Base-by-base conservation (phyloP, 495 filamentous ascomycete species). In the Thermothielavioides terrestris region DNA sequence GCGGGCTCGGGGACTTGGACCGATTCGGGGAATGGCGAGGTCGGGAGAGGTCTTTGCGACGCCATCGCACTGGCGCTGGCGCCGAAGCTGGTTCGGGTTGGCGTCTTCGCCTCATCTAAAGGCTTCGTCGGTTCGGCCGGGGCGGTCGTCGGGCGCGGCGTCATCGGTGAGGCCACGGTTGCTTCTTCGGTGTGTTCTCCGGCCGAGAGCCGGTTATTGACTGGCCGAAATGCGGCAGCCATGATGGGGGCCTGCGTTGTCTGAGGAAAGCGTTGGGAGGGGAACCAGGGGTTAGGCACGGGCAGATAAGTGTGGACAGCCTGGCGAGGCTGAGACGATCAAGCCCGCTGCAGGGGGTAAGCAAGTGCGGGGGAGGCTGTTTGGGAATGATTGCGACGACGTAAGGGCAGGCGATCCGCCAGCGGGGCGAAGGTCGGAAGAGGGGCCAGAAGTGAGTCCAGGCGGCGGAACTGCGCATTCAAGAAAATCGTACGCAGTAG, bases 201-300 rank as follows among this genome's bases (percentile, higher is more conserved):
- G 49, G 78, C 71, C 42, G 73, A 66, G 22, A 87, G 75, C 50
- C 78, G 80, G 46, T 79, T 84, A 69, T 90, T 89, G 63, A 91
- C 85, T 52, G 88, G 80, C 55, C 81, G 79, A 63, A 91, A 89
- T 46, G 82, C 63, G 37, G 70, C 64, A 48, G 72, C 70, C 72
- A 76, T 76, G 38, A 45, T 61, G 46, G 17, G n/a, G 34, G 37
- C 17, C 39, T 31, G 38, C 23, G 47, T 39, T 30, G 39, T 41
- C 4, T 21, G 31, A 23, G 46, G 21, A 26, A 30, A 49, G 39
- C 38, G 49, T 39, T 55, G 49, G 49, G 27, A 39, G 53, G 38
- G 35, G 34, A 37, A 28, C 17, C 52, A 45, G 57, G 58, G 56
- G 48, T 39, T 6, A 9, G 48, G 49, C 27, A 14, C 11, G 50